A percentile compares a stretch with the other conserved stretches of the same genome.
These are phyloP conservation scores for Bolboschoenoplectus hybrid DNA, from an alignment of 202 grass and related monocot genomes.

Conservation along the genomic window DNA sequence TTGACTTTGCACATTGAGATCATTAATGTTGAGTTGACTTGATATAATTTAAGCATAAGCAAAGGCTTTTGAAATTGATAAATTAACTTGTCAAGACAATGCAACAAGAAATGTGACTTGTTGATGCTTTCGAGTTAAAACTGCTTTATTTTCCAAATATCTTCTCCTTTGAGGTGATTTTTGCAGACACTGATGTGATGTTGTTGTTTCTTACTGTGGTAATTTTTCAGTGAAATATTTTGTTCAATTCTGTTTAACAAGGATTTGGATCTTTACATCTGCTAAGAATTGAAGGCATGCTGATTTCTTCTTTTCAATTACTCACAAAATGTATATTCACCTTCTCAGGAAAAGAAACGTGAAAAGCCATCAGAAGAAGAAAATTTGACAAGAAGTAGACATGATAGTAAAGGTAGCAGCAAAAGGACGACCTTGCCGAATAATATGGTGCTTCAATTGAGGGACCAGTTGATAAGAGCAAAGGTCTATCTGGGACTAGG, in stretches of 20 bases:
- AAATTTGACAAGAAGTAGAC: constrained; percentile 28
- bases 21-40: constrained; percentile 26
- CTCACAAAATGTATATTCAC: constrained; percentile 38
- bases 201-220: background rate
- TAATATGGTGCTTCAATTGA: constrained; percentile 54
- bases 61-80: constrained; percentile 29
- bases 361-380: constrained; percentile 33
- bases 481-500: constrained; percentile 56
- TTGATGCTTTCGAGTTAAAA: background rate
- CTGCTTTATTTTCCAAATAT: constrained; percentile 21
- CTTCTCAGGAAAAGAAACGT: constrained; percentile 45
- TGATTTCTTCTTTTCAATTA: constrained; percentile 29
- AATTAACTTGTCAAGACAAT: background rate
- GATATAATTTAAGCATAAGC: constrained; percentile 5
- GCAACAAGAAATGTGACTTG: background rate
- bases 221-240: background rate
- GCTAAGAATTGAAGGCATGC: background rate
- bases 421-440: constrained; percentile 39
- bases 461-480: constrained; percentile 72
- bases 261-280: constrained; percentile 15
- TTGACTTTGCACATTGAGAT: constrained; percentile 7
- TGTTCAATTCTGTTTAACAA: constrained; percentile 6
- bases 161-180: background rate
- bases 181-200: background rate
- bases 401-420: constrained; percentile 33